phyloP scores from a whole-genome alignment of 345 rosid species.

The Carallia pectinifolia region DNA sequence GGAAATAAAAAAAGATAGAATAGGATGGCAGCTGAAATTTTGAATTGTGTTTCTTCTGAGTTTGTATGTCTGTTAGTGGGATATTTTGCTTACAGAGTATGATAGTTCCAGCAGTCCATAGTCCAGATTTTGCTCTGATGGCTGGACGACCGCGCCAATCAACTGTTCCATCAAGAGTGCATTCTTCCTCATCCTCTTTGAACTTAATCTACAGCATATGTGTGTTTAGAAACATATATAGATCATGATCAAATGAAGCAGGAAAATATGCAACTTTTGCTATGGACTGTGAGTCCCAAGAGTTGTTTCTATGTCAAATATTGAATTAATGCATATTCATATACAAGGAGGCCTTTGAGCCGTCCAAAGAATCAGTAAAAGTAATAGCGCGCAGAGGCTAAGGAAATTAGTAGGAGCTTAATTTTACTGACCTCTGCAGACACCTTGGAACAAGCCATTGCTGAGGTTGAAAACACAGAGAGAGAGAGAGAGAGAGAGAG shows the following conservation, averaged over 20 bases:
- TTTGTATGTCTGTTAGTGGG: neutral
- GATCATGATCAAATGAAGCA: neutral
- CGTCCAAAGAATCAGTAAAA: neutral
- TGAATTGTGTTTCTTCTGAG: neutral
- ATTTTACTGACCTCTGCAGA: slow-evolving; percentile 48
- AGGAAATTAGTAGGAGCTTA: neutral
- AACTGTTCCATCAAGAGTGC: slow-evolving; percentile 71
- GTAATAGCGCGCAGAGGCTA: neutral
- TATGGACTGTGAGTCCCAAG: neutral
- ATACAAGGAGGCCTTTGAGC: too few relatives aligned
- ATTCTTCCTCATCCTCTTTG: slow-evolving; percentile 44
- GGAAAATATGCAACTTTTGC: neutral
- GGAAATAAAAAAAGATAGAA: too few relatives aligned
- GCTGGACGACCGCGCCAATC: slow-evolving; percentile 75
- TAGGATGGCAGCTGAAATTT: too few relatives aligned
- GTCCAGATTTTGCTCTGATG: slow-evolving; percentile 58
- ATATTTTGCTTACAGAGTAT: slow-evolving; percentile 56
- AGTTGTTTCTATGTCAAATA: too few relatives aligned
- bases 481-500: neutral
- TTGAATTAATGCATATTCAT: too few relatives aligned
- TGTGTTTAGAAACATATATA: neutral
- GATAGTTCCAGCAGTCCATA: slow-evolving; percentile 79
- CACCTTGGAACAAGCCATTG: slow-evolving; percentile 57
- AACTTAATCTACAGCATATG: slow-evolving; percentile 26
- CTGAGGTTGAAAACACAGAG: slow-evolving; percentile 1